Evolutionary conservation across 2,329 filamentous ascomycete species (phyloP).

Genomic region (Rhexocercosporidium sp.): DNA sequence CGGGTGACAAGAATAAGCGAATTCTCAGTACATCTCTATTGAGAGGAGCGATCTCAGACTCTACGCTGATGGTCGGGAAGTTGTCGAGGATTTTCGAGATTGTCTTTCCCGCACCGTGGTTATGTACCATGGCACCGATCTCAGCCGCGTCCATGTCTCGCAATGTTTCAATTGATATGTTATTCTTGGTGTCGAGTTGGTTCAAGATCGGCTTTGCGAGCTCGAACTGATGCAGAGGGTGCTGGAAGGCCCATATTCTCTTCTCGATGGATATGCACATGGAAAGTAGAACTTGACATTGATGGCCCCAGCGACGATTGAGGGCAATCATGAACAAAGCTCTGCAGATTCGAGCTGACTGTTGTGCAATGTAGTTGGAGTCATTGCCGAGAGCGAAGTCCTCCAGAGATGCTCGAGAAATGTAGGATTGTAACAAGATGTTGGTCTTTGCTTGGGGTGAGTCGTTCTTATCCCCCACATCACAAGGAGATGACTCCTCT

Average conservation of each 20-base stretch:
- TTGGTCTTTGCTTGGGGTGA: conserved; percentile 91
- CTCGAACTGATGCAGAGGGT: conserved; percentile 95
- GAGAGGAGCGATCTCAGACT: conserved; percentile 92
- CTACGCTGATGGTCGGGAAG: conserved; percentile 89
- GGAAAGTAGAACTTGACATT: conserved; percentile 88
- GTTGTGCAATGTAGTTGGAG: conserved; percentile 92
- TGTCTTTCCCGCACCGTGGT: conserved; percentile 82
- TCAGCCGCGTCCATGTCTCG: conserved; percentile 93
- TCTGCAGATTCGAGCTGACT: conserved; percentile 90
- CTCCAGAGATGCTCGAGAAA: conserved; percentile 84
- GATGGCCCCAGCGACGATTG: conserved; percentile 93
- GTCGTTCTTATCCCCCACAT: conserved; percentile 75
- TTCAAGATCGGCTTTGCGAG: conserved; percentile 82
- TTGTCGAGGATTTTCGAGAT: conserved; percentile 83
- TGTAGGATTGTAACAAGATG: conserved; percentile 91
- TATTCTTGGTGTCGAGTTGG: conserved; percentile 82
- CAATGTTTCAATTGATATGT: conserved; percentile 78
- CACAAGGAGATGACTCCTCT: conserved; percentile 72
- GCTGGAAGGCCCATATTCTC: conserved; percentile 92
- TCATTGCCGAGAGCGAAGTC: conserved; percentile 95
- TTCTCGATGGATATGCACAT: conserved; percentile 98
- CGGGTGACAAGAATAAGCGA: conserved; percentile 81
- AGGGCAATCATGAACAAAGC: conserved; percentile 97
- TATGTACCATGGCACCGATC: conserved; percentile 90
- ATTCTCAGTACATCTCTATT: conserved; percentile 96